Evolutionary conservation across 495 filamentous ascomycete species (phyloP).

Genomic region (Astrocystis sublimbata): DNA sequence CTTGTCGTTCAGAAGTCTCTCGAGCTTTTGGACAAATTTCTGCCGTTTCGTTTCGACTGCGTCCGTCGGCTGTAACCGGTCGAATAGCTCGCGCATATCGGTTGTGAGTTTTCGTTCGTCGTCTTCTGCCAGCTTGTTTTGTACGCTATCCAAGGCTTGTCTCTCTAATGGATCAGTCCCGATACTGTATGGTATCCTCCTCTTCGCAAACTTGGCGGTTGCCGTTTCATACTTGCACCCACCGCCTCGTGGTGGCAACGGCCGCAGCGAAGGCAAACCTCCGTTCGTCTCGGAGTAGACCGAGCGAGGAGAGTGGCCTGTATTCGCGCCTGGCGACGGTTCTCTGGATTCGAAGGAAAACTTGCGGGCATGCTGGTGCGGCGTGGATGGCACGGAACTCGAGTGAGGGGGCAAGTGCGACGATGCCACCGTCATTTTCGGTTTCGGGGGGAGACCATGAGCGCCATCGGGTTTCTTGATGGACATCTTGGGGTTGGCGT

Average conservation of each 20-base stretch:
- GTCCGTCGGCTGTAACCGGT: constrained; percentile 77
- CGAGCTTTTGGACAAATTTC: constrained; percentile 79
- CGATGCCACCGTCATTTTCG: constrained; percentile 34
- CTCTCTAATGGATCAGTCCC: constrained; percentile 72
- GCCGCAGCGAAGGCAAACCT: constrained; percentile 64
- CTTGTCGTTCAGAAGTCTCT: constrained; percentile 79
- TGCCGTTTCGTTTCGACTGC: constrained; percentile 74
- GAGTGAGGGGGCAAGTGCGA: constrained; percentile 62
- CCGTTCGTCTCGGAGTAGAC: constrained; percentile 85
- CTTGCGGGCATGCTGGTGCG: constrained; percentile 82
- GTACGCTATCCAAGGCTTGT: constrained; percentile 65
- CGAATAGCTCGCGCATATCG: constrained; percentile 82
- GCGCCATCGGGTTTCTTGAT: constrained; percentile 41
- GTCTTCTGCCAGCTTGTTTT: constrained; percentile 63
- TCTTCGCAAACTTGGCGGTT: constrained; percentile 38
- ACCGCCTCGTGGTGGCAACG: constrained; percentile 48
- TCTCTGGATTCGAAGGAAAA: constrained; percentile 82
- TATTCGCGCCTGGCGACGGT: constrained; percentile 74
- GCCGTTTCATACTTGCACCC: constrained; percentile 81
- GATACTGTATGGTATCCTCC: constrained; percentile 91
- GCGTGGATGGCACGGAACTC: constrained; percentile 91
- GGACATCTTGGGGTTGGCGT: constrained; percentile 48
- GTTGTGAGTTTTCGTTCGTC: constrained; percentile 77
- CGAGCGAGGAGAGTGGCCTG: constrained; percentile 84
- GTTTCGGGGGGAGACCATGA: constrained; percentile 35